Conservation (phyloP, 495 filamentous ascomycete genomes). For the Hyaloscypha hepaticicola region DNA sequence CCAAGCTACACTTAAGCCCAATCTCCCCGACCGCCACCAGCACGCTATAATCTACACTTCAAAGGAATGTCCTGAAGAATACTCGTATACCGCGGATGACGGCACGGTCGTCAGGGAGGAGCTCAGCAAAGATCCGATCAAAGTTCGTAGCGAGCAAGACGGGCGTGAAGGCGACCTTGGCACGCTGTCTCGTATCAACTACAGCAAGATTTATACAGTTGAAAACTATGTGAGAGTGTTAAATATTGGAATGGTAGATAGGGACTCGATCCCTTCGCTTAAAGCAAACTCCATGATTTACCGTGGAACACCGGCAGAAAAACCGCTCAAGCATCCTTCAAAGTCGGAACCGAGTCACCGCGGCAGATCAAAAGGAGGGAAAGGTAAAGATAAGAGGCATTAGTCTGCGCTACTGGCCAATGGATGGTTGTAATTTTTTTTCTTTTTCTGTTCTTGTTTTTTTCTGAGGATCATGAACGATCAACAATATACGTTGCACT, state of each 20-base stretch:
- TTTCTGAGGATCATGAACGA: neutral
- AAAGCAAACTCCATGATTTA: neutral
- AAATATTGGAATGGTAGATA: constrained; percentile 22
- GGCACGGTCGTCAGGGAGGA: constrained; percentile 6
- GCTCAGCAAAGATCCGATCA: constrained; percentile 19
- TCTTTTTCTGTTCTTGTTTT: neutral
- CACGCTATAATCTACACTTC: constrained; percentile 28
- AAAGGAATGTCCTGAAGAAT: neutral
- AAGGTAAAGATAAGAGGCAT: neutral
- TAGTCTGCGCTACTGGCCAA: no score
- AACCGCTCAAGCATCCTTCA: neutral
- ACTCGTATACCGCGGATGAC: neutral
- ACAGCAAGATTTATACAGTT: constrained; percentile 30
- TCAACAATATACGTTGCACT: neutral
- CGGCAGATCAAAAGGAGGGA: neutral
- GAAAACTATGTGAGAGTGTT: constrained; percentile 24
- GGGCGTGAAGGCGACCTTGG: constrained; percentile 3
- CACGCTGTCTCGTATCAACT: constrained; percentile 20
- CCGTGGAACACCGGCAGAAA: neutral
- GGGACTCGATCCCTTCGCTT: neutral
- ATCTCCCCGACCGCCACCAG: constrained; percentile 13
- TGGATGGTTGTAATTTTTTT: no score
- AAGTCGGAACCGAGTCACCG: neutral
- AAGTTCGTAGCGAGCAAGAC: constrained; percentile 12
- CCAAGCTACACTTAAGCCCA: constrained; percentile 22